These are phyloP conservation scores for Fusarium sp. DNA, from an alignment of 2,329 filamentous ascomycete species.

Conservation along the genomic window DNA sequence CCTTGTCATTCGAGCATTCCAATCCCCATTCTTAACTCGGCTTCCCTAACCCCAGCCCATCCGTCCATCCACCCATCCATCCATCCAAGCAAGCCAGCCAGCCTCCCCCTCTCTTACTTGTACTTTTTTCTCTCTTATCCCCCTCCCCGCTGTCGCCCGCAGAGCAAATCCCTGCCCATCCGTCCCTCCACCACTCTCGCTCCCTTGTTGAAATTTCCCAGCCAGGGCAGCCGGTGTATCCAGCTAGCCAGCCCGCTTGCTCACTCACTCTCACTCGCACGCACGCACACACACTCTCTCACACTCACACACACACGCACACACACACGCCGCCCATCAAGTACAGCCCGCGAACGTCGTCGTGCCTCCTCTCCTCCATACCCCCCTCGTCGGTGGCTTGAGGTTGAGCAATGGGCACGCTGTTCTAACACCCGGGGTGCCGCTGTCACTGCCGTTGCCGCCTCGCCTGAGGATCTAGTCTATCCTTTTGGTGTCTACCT, in stretches of 20 bases:
- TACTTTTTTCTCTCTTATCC: constrained; percentile 14
- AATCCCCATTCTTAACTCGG: constrained; percentile 38
- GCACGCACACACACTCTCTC: background rate
- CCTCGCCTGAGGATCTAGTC: constrained; percentile 30
- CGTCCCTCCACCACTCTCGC: constrained; percentile 11
- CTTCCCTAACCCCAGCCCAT: constrained; percentile 21
- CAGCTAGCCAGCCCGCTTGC: constrained; percentile 2
- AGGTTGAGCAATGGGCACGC: constrained; percentile 41
- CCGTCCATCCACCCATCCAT: background rate
- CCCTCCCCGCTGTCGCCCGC: constrained; percentile 23
- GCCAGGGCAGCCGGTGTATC: constrained; percentile 25
- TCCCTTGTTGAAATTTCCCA: constrained; percentile 18
- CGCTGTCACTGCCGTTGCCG: constrained; percentile 8
- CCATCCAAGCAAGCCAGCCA: background rate
- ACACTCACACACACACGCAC: background rate
- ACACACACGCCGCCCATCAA: constrained; percentile 17
- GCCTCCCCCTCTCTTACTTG: constrained; percentile 11
- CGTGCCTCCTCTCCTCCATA: background rate
- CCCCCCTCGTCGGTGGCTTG: constrained; percentile 39
- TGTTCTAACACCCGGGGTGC: constrained; percentile 31
- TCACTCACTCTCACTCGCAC: background rate
- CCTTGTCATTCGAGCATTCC: constrained; percentile 31
- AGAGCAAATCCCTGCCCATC: constrained; percentile 19
- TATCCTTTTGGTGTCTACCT: constrained; percentile 2
- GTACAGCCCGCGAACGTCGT: constrained; percentile 19